These are phyloP conservation scores for Prinsepia uniflora DNA, from an alignment of 306 rosid species.

Conservation along the genomic window DNA sequence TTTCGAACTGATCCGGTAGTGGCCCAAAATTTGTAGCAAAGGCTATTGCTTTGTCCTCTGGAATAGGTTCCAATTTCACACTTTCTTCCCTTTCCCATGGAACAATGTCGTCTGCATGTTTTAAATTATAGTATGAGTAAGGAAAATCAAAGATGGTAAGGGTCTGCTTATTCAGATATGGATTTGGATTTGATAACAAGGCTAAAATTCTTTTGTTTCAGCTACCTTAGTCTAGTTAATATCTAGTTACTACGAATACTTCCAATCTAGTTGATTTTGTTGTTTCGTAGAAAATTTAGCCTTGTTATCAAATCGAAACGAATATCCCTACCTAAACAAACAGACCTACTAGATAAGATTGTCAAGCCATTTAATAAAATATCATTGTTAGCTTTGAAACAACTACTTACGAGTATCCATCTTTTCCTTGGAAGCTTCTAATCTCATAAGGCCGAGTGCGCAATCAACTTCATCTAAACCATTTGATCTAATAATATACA, in stretches of 20 bases:
- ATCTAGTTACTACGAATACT: no score
- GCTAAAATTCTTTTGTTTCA: no score
- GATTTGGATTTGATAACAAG: no score
- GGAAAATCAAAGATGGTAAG: not conserved
- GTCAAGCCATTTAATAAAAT: no score
- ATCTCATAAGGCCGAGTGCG: constrained; percentile 39
- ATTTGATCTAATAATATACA: constrained; percentile 47
- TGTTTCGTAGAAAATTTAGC: no score
- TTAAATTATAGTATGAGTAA: not conserved
- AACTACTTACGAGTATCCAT: constrained; percentile 22
- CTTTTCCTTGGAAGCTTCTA: constrained; percentile 20
- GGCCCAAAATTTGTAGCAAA: not conserved
- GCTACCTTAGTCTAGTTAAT: no score
- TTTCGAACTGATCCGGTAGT: constrained; percentile 23
- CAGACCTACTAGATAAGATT: no score
- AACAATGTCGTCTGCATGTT: constrained; percentile 5
- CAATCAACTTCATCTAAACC: constrained; percentile 39
- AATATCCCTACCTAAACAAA: no score
- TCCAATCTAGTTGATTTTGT: no score
- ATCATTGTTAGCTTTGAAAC: not conserved
- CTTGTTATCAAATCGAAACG: no score
- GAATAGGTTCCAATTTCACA: constrained; percentile 11
- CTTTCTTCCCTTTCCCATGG: constrained; percentile 17
- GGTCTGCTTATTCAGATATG: no score
- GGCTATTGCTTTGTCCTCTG: not conserved